These are phyloP conservation scores for Beta lomatogona DNA, from an alignment of 179 eudicot species.

Conservation along the genomic window DNA sequence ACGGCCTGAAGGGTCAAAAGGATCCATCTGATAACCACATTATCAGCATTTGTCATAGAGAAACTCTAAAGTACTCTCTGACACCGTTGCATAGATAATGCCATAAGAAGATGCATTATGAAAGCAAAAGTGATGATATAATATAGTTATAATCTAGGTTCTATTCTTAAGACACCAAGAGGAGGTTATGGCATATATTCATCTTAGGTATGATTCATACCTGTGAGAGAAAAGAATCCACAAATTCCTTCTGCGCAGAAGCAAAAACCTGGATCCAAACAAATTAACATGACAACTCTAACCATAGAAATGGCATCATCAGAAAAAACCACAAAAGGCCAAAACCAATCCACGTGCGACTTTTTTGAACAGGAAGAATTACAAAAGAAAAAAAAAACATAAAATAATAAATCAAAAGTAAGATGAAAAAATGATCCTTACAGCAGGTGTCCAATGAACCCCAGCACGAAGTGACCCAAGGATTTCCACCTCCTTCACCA, in stretches of 20 bases:
- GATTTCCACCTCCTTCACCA: slow-evolving; percentile 79
- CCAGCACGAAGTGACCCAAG: slow-evolving; percentile 98
- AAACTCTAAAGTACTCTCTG: background rate
- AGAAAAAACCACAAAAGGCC: background rate
- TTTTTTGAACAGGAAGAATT: background rate
- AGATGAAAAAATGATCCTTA: slow-evolving; percentile 37
- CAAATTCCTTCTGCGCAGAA: slow-evolving; percentile 78
- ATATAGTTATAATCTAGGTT: background rate
- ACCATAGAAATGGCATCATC: slow-evolving; percentile 12
- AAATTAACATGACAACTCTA: slow-evolving; percentile 14
- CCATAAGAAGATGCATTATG: background rate
- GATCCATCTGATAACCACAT: background rate
- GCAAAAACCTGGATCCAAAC: slow-evolving; percentile 68
- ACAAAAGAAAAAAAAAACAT: background rate
- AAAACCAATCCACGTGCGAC: background rate
- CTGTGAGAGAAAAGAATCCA: slow-evolving; percentile 89
- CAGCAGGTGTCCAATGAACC: slow-evolving; percentile 96
- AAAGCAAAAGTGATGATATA: background rate
- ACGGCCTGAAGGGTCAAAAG: background rate
- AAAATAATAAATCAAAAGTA: background rate
- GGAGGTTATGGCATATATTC: background rate
- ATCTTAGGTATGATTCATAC: slow-evolving; percentile 36
- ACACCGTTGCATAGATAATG: background rate
- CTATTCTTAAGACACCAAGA: background rate
- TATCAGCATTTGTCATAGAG: background rate